These are phyloP conservation scores for Entomortierella chlamydospora DNA, from an alignment of 192 early-diverging fungal genomes.

Conservation along the genomic window DNA sequence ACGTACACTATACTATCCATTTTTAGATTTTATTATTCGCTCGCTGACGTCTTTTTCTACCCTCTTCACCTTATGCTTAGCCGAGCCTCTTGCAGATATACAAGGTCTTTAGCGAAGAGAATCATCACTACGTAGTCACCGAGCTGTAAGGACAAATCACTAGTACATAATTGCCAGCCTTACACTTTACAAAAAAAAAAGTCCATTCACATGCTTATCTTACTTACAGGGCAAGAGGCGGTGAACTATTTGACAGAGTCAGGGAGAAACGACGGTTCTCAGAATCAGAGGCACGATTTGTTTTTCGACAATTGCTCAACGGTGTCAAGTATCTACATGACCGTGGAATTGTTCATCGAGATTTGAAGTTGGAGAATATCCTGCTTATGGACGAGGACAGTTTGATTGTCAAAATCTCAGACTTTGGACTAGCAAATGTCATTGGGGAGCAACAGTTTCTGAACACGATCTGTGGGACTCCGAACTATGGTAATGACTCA, in stretches of 20 bases:
- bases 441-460: constrained; percentile 67
- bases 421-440: constrained; percentile 91
- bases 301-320: constrained; percentile 82
- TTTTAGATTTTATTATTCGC: background rate
- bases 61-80: background rate
- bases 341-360: constrained; percentile 90
- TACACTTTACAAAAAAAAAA: background rate
- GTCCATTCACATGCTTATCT: background rate
- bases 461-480: constrained; percentile 89
- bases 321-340: constrained; percentile 89
- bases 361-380: constrained; percentile 91
- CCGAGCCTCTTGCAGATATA: constrained; percentile 30
- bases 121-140: constrained; percentile 19
- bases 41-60: background rate
- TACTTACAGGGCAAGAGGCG: constrained; percentile 73
- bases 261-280: constrained; percentile 73
- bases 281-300: constrained; percentile 80
- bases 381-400: constrained; percentile 59
- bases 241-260: constrained; percentile 95
- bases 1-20: background rate
- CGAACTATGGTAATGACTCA: constrained; percentile 69
- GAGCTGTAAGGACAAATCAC: constrained; percentile 43
- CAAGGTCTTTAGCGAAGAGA: constrained; percentile 28
- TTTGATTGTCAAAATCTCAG: constrained; percentile 87
- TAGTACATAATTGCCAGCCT: background rate